Evolutionary conservation across 352 stramenopile genomes (phyloP).

Genomic region (Pythium monospermum): DNA sequence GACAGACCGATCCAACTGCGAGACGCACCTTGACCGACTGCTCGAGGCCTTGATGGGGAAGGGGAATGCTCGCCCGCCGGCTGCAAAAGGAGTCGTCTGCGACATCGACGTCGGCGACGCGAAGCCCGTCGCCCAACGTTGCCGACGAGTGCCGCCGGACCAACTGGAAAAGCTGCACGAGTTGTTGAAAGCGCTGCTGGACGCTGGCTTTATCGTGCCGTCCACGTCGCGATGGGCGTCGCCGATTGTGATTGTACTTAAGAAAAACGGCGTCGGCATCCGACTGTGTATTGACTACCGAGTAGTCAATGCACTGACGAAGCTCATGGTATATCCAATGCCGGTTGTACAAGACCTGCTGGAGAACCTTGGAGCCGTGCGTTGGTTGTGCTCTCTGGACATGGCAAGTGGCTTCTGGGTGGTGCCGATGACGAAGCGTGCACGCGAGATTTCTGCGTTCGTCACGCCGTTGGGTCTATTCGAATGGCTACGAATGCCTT

Average conservation of each 20-base stretch:
- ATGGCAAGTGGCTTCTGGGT: conserved; percentile 19
- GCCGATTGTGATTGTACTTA: conserved; percentile 13
- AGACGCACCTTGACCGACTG: background rate
- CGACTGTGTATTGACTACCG: conserved; percentile 13
- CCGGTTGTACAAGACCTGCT: background rate
- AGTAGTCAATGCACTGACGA: conserved; percentile 7
- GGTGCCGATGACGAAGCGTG: background rate
- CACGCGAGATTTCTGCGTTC: conserved; percentile 7
- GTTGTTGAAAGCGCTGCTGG: conserved; percentile 24
- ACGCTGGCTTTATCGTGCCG: conserved; percentile 4
- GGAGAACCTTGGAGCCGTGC: background rate
- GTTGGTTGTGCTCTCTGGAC: conserved; percentile 15
- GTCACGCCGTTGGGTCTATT: conserved; percentile 19
- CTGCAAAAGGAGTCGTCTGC: conserved; percentile 19
- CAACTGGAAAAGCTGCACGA: conserved; percentile 19
- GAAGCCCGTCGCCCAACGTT: conserved; percentile 14
- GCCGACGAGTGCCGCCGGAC: conserved; percentile 11
- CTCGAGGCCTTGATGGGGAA: conserved; percentile 20
- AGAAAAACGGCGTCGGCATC: conserved; percentile 17
- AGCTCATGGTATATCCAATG: conserved; percentile 11
- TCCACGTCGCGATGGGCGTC: conserved; percentile 15
- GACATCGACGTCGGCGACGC: conserved; percentile 29
- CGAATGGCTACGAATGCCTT: conserved; percentile 18
- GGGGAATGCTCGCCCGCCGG: conserved; percentile 14
- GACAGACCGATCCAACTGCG: background rate